Evolutionary conservation across 805 yeast species (phyloP).

Genomic region (Lachancea cidri): DNA sequence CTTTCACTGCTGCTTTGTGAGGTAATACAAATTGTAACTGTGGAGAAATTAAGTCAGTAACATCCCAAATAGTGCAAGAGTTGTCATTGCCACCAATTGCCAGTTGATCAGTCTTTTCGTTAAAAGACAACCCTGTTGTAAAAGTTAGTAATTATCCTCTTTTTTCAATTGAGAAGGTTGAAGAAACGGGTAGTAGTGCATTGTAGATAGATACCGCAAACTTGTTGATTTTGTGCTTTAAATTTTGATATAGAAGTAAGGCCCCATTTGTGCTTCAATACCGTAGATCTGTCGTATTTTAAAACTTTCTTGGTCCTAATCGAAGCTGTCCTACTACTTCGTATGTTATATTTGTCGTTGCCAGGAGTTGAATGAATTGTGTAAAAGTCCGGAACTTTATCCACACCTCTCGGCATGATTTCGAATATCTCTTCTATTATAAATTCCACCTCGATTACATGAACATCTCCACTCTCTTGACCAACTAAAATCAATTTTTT

Average conservation of each 20-base stretch:
- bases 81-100: constrained; percentile 88
- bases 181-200: constrained; percentile 5
- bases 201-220: constrained; percentile 43
- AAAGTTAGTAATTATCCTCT: constrained; percentile 5
- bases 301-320: neutral
- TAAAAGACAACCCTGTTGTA: constrained; percentile 50
- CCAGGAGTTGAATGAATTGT: neutral
- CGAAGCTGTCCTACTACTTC: neutral
- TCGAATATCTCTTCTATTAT: neutral
- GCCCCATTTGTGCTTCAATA: neutral
- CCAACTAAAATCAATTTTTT: constrained; percentile 49
- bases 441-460: constrained; percentile 23
- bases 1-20: constrained; percentile 87
- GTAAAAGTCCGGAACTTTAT: neutral
- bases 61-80: constrained; percentile 72
- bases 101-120: constrained; percentile 46
- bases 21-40: constrained; percentile 43
- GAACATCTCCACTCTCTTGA: constrained; percentile 58
- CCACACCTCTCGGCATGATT: neutral
- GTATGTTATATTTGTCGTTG: neutral
- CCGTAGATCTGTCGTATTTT: neutral
- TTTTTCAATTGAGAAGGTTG: constrained; percentile 1
- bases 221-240: constrained; percentile 50
- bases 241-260: constrained; percentile 24
- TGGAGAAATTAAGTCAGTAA: constrained; percentile 40